phyloP scores from a whole-genome alignment of 208 protist genomes.

The Trypanosoma lewisi region DNA sequence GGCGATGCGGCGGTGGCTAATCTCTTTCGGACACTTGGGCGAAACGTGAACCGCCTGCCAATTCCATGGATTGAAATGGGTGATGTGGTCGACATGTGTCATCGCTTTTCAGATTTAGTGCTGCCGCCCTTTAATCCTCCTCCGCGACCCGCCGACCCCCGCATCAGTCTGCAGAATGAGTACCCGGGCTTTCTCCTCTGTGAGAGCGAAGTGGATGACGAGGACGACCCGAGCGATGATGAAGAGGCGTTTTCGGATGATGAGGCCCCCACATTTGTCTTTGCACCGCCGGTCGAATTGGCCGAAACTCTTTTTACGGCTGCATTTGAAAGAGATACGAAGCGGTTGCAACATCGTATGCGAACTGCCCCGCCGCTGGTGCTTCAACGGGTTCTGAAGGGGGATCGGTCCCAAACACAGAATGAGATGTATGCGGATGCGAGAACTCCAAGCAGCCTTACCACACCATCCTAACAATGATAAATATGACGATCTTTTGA shows the following conservation, averaged over 20 bases:
- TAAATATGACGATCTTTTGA: no score
- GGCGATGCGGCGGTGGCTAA: slow-evolving; percentile 63
- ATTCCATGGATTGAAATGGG: slow-evolving; percentile 92
- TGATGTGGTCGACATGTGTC: slow-evolving; percentile 89
- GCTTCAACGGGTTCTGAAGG: slow-evolving; percentile 68
- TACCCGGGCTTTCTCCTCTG: slow-evolving; percentile 89
- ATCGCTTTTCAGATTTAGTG: slow-evolving; percentile 63
- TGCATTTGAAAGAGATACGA: slow-evolving; percentile 84
- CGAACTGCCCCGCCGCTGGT: slow-evolving; percentile 82
- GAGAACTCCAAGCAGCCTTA: not conserved
- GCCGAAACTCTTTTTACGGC: slow-evolving; percentile 87
- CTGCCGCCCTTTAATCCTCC: slow-evolving; percentile 77
- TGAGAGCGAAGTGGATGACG: slow-evolving; percentile 87
- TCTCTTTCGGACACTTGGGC: slow-evolving; percentile 75
- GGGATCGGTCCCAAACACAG: slow-evolving; percentile 74
- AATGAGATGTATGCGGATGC: slow-evolving; percentile 69
- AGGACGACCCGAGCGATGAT: slow-evolving; percentile 78
- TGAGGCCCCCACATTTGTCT: slow-evolving; percentile 85
- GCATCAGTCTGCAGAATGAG: slow-evolving; percentile 82
- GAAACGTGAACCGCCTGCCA: slow-evolving; percentile 82
- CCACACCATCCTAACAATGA: not conserved
- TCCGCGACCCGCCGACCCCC: slow-evolving; percentile 83
- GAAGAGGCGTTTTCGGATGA: slow-evolving; percentile 90
- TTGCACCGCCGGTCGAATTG: slow-evolving; percentile 79
- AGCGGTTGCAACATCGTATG: slow-evolving; percentile 86